Percentiles rank a stretch among this genome's conserved stretches.
phyloP scores from a whole-genome alignment of 371 early-diverging fungal species.

The Umbelopsis sp. region DNA sequence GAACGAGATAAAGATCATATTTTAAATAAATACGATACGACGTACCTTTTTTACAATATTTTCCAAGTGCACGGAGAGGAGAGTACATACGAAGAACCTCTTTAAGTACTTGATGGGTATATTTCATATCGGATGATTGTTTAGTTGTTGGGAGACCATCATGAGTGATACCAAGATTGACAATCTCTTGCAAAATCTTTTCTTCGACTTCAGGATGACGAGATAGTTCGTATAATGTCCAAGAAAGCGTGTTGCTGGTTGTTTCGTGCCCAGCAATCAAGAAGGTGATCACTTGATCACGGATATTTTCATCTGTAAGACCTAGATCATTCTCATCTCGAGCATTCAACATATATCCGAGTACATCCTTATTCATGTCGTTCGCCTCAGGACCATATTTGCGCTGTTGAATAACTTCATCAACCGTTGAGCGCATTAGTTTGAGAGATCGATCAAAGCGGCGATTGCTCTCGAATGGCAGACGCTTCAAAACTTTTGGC shows the following conservation, averaged over 20 bases:
- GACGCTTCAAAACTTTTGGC: constrained; percentile 31
- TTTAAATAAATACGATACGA: not conserved
- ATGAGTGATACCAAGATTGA: constrained; percentile 31
- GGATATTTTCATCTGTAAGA: constrained; percentile 38
- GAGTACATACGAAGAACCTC: constrained; percentile 48
- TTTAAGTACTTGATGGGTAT: constrained; percentile 34
- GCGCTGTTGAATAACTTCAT: constrained; percentile 27
- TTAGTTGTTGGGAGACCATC: constrained; percentile 28
- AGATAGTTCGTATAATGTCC: constrained; percentile 36
- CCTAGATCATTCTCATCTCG: constrained; percentile 26
- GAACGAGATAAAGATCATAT: too few relatives aligned
- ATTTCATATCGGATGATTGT: constrained; percentile 30
- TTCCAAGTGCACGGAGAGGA: constrained; percentile 31
- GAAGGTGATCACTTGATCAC: constrained; percentile 50
- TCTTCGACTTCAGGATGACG: constrained; percentile 34
- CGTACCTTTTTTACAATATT: constrained; percentile 33
- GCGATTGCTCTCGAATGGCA: constrained; percentile 27
- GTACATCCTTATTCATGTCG: constrained; percentile 33
- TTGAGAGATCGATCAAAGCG: constrained; percentile 22
- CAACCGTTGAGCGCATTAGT: constrained; percentile 33
- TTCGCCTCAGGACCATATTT: constrained; percentile 8
- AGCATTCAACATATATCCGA: constrained; percentile 52
- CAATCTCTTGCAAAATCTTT: constrained; percentile 44
- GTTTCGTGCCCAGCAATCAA: constrained; percentile 48
- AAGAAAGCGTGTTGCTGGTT: constrained; percentile 41